Base-by-base conservation (phyloP, 2,329 filamentous ascomycete species). In the Aspergillus ibericus region DNA sequence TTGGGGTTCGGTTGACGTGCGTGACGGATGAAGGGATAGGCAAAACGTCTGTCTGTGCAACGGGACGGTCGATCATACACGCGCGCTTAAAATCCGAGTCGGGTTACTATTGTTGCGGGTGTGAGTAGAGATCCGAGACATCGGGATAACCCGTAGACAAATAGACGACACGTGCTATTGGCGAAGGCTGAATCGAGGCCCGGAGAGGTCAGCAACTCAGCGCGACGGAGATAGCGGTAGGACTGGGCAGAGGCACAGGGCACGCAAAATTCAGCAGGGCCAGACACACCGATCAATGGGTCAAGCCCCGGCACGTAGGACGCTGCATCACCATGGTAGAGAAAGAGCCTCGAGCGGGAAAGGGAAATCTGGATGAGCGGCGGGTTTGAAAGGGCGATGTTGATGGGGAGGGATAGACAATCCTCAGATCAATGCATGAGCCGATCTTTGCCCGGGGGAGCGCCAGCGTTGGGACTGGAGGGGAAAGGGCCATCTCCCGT, bases 1-100 rank as follows among this genome's bases (percentile, higher is more conserved):
- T 38, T 53, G 53, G 56, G 56, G 46, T 54, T 55, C 49, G 16
- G 51, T 50, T 42, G 46, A 35, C 47, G 40, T 48, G 56, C 25
- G 50, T 15, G 22, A 22, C 38, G 55, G 35, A 46, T 15, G 55
- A 44, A 42, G 16, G 51, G 27, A 53, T 44, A 40, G 51, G 27
- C 22, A 25, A 44, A 53, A 9, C 25, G 38, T 42, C 29, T 32
- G 50, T 42, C 18, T 38, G 51, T 58, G 47, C 50, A 59, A 42
- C 51, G 9, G 35, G 12, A 32, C 16, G n/a, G 18, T 18, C 22
- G n/a, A 42, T 18, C 22, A 32, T 53, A 20, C 35, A 42, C 50
- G 25, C 35, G 36, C 50, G 35, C 27, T 35, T 40, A 42, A 27
- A 29, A 18, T 42, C 22, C 27, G 15, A 36, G 22, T n/a, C 20